Evolutionary conservation across 805 yeast genomes (phyloP).

Genomic region (Saccharomycopsis schoenii): DNA sequence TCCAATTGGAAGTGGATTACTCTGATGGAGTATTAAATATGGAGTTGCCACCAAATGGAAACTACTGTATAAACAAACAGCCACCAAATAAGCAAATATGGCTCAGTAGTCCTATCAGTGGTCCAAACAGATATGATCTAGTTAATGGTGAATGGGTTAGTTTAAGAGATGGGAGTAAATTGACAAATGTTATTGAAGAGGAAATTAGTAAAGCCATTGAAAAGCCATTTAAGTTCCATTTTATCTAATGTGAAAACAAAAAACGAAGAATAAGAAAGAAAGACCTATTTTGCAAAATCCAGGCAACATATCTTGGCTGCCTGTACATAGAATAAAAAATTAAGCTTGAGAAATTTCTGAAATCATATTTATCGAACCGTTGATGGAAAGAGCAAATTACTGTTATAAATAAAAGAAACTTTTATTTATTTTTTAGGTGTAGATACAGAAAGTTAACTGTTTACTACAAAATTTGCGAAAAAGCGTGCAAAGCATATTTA

Average conservation of each 20-base stretch:
- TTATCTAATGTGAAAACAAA: not conserved
- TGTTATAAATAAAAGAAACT: too few relatives aligned
- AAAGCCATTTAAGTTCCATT: constrained; percentile 6
- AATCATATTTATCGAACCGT: too few relatives aligned
- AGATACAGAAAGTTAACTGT: too few relatives aligned
- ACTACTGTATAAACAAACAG: constrained; percentile 90
- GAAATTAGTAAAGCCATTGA: constrained; percentile 36
- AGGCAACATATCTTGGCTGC: too few relatives aligned
- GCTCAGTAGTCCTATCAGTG: constrained; percentile 88
- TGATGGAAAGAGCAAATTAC: too few relatives aligned
- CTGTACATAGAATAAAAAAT: too few relatives aligned
- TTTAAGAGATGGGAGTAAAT: constrained; percentile 48
- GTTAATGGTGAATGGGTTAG: constrained; percentile 71
- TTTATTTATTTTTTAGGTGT: too few relatives aligned
- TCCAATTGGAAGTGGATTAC: constrained; percentile 66
- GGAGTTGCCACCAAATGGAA: constrained; percentile 59
- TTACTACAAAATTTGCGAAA: too few relatives aligned
- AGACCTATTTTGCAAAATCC: too few relatives aligned
- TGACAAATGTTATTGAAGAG: constrained; percentile 37
- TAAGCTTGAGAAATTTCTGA: too few relatives aligned
- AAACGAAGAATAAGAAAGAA: not conserved
- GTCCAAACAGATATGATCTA: constrained; percentile 79
- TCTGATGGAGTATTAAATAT: constrained; percentile 79
- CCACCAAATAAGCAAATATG: constrained; percentile 97
- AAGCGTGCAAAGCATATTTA: too few relatives aligned